phyloP scores from a whole-genome alignment of 495 filamentous ascomycete genomes.

The Astrothelium subdiscretum region DNA sequence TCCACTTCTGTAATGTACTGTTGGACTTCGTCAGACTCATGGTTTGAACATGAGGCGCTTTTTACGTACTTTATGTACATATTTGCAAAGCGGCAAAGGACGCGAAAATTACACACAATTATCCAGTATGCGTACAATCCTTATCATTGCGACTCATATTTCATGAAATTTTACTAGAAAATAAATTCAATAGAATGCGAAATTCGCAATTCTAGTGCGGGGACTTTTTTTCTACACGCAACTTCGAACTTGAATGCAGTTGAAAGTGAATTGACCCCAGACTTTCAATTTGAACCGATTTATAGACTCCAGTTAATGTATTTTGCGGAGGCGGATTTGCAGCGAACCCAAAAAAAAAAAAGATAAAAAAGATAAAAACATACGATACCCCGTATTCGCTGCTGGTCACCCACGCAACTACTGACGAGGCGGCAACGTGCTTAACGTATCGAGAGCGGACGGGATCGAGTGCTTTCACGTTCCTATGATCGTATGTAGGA shows the following conservation, averaged over 20 bases:
- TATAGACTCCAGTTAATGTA: too few relatives aligned
- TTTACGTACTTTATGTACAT: too few relatives aligned
- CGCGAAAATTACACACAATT: too few relatives aligned
- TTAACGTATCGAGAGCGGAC: constrained; percentile 3
- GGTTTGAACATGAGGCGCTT: too few relatives aligned
- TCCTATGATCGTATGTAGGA: constrained; percentile 1
- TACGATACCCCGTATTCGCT: constrained; percentile 1
- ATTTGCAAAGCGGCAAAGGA: too few relatives aligned
- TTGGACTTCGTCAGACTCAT: not conserved
- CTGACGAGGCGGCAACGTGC: constrained; percentile 2
- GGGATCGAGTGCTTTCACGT: constrained; percentile 3
- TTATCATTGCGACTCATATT: not conserved
- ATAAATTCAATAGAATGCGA: not conserved
- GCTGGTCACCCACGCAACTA: constrained; percentile 3
- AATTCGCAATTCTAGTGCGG: not conserved
- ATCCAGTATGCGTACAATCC: too few relatives aligned
- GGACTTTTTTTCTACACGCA: not conserved
- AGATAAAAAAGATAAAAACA: not conserved
- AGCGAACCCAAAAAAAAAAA: not conserved
- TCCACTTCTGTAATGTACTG: not conserved
- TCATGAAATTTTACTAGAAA: not conserved
- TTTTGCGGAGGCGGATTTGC: too few relatives aligned
- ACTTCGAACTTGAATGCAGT: too few relatives aligned
- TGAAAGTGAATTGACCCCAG: not conserved
- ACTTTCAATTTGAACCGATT: not conserved